Percentiles rank a stretch among this genome's conserved stretches.
Evolutionary conservation across 495 filamentous ascomycete genomes (phyloP).

Genomic region (Penicillium antarcticum): DNA sequence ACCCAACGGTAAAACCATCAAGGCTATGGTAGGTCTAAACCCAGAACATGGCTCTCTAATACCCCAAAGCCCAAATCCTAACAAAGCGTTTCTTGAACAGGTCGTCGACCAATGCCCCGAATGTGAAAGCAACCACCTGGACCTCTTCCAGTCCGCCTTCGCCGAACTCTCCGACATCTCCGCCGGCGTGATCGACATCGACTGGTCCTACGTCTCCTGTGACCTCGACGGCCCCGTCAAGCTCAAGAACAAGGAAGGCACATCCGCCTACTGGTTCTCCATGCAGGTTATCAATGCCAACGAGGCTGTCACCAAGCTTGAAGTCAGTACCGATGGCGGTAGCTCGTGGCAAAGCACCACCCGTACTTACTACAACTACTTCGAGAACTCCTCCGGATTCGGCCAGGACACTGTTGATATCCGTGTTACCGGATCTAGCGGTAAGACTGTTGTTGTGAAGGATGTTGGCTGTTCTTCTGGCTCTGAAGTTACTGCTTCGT

Average conservation of each 20-base stretch:
- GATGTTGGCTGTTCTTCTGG: constrained; percentile 22
- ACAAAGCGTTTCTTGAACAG: constrained; percentile 18
- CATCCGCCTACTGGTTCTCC: constrained; percentile 52
- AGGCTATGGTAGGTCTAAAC: constrained; percentile 52
- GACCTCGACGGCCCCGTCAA: constrained; percentile 46
- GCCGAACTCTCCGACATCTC: constrained; percentile 39
- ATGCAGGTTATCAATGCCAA: constrained; percentile 60
- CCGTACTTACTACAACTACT: constrained; percentile 56
- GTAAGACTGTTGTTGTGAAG: constrained; percentile 33
- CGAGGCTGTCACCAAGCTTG: constrained; percentile 46
- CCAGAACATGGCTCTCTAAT: not conserved
- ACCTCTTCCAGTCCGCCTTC: constrained; percentile 59
- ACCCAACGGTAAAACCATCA: constrained; percentile 53
- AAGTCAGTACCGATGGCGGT: constrained; percentile 57
- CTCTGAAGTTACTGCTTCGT: constrained; percentile 18
- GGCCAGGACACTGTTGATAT: constrained; percentile 50
- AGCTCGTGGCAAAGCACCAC: constrained; percentile 49
- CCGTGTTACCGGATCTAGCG: constrained; percentile 48
- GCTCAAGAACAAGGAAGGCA: constrained; percentile 56
- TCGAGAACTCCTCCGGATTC: constrained; percentile 53
- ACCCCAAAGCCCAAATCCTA: not conserved
- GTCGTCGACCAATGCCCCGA: constrained; percentile 61
- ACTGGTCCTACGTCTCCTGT: constrained; percentile 50
- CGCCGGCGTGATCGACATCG: constrained; percentile 52
- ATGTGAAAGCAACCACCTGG: constrained; percentile 54